Conservation (phyloP, 2,329 filamentous ascomycete genomes). For the Calonectria montana region DNA sequence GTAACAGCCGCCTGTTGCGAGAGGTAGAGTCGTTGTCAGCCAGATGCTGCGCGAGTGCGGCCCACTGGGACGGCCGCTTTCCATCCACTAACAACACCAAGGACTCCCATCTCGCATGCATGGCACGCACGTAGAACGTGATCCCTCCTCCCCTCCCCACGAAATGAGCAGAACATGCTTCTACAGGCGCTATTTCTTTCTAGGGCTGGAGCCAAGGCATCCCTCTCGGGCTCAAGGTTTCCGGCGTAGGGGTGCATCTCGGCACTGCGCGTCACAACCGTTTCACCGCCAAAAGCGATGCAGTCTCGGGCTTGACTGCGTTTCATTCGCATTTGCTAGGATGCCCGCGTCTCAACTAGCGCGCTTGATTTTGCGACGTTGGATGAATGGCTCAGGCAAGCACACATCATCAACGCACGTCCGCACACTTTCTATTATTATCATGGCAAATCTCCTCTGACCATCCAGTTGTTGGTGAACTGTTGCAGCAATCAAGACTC, state of each 20-base stretch:
- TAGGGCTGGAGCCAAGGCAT: not conserved
- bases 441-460: not conserved
- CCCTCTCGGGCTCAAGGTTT: not conserved
- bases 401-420: constrained; percentile 4
- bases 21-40: constrained; percentile 2
- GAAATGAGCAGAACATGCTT: not conserved
- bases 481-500: not conserved
- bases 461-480: not conserved
- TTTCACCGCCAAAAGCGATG: constrained; percentile 11
- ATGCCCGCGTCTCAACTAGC: constrained; percentile 26
- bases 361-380: constrained; percentile 18
- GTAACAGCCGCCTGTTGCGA: constrained; percentile 1
- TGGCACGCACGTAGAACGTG: not conserved
- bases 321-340: not conserved
- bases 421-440: not conserved
- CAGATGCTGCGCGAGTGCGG: not conserved
- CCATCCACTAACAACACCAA: constrained; percentile 6
- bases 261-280: constrained; percentile 1
- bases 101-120: not conserved
- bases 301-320: not conserved
- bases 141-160: not conserved
- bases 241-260: not conserved
- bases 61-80: not conserved
- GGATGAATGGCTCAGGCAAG: constrained; percentile 18
- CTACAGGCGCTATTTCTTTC: not conserved